Evolutionary conservation across 768 basidiomycete genomes (phyloP).

Genomic region (Phlebiopsis gigantea): DNA sequence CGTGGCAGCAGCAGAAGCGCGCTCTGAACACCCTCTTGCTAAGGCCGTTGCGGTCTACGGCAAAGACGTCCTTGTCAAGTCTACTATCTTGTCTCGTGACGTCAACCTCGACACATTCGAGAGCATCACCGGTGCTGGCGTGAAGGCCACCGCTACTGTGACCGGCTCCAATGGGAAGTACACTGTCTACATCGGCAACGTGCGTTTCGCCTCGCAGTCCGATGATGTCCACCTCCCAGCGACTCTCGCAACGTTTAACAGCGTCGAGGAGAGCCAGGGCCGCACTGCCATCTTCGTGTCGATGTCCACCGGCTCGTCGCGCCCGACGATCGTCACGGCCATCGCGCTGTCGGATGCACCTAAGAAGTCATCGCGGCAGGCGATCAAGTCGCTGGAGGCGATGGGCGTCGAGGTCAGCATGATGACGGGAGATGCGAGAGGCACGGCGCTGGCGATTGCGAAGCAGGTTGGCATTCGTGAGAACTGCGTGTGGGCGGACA

Average conservation of each 20-base stretch:
- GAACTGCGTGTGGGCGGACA: conserved; percentile 83
- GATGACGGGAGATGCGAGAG: conserved; percentile 90
- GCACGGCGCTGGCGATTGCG: conserved; percentile 85
- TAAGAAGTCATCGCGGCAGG: conserved; percentile 79
- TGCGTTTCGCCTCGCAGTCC: conserved; percentile 59
- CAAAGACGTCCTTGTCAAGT: conserved; percentile 49
- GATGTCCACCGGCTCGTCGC: conserved; percentile 38
- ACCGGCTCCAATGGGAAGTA: conserved; percentile 39
- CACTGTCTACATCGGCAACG: conserved; percentile 71
- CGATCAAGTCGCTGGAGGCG: conserved; percentile 69
- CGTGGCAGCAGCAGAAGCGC: conserved; percentile 81
- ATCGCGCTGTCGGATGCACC: conserved; percentile 85
- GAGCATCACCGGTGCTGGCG: conserved; percentile 84
- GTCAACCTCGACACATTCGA: conserved; percentile 71
- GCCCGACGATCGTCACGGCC: conserved; percentile 62
- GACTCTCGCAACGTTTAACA: conserved; percentile 59
- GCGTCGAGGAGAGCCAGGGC: conserved; percentile 63
- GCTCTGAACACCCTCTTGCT: conserved; percentile 95
- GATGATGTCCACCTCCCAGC: conserved; percentile 50
- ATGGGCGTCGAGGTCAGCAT: conserved; percentile 94
- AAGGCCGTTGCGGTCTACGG: conserved; percentile 87
- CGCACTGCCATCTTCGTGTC: conserved; percentile 88
- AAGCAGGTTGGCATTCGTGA: conserved; percentile 82
- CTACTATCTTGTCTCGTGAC: conserved; percentile 38
- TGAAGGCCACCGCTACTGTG: conserved; percentile 62